These are phyloP conservation scores for Corynascus novoguineensis DNA, from an alignment of 495 filamentous ascomycete species.

Conservation along the genomic window DNA sequence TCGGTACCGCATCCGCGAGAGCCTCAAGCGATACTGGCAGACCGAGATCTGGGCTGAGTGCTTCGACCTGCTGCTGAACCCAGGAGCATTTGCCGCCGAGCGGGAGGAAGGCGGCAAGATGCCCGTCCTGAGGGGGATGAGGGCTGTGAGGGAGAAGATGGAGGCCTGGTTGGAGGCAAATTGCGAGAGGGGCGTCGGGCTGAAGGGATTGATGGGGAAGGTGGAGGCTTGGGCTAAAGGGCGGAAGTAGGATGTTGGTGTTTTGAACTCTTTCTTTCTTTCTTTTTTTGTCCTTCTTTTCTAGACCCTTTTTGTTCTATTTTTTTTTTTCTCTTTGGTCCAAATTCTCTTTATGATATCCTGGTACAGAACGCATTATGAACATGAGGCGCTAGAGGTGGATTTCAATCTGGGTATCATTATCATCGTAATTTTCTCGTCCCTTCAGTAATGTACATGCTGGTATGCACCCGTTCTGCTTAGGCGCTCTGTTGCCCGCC, in stretches of 20 bases:
- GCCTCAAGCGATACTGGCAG: slow-evolving; percentile 91
- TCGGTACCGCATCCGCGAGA: slow-evolving; percentile 64
- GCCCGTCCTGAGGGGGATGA: slow-evolving; percentile 64
- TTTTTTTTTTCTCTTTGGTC: slow-evolving; percentile 8
- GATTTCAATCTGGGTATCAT: slow-evolving; percentile 7
- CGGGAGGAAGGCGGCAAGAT: slow-evolving; percentile 54
- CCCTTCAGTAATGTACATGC: background rate
- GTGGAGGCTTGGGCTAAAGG: slow-evolving; percentile 51
- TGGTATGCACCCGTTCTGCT: background rate
- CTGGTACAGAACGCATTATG: background rate
- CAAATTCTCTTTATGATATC: slow-evolving; percentile 13
- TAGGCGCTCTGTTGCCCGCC: background rate
- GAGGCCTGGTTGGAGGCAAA: slow-evolving; percentile 76
- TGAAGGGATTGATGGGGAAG: slow-evolving; percentile 65
- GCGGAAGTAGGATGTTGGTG: slow-evolving; percentile 16
- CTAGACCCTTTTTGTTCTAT: slow-evolving; percentile 3
- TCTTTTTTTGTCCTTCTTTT: background rate
- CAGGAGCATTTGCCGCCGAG: slow-evolving; percentile 55
- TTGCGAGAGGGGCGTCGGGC: slow-evolving; percentile 72
- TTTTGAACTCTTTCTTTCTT: background rate
- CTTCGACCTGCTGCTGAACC: slow-evolving; percentile 86
- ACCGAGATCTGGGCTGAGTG: slow-evolving; percentile 77
- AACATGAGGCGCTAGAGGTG: background rate
- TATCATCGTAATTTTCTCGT: slow-evolving; percentile 1
- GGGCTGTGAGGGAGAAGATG: slow-evolving; percentile 65